Evolutionary conservation across 2,329 filamentous ascomycete species (phyloP).

Genomic region (Diaporthe sp.): DNA sequence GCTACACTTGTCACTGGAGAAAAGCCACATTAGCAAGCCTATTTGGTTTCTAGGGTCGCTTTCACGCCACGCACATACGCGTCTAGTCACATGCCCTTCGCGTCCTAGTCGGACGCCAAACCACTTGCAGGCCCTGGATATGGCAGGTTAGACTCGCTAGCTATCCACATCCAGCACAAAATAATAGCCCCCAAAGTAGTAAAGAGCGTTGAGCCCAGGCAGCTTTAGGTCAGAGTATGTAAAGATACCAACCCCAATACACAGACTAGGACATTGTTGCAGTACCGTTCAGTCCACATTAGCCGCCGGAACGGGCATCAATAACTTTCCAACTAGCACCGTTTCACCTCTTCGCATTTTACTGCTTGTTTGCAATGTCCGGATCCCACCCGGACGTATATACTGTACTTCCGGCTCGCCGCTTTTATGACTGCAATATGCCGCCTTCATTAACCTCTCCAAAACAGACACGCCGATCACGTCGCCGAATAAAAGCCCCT

Average conservation of each 20-base stretch:
- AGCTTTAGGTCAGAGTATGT: not conserved
- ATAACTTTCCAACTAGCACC: not conserved
- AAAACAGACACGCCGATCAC: not conserved
- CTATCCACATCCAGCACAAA: not conserved
- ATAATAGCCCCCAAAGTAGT: not conserved
- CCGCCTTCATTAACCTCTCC: not conserved
- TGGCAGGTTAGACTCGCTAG: not conserved
- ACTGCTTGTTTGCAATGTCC: not conserved
- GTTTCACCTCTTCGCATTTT: not conserved
- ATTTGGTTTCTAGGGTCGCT: not conserved
- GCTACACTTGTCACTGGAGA: not conserved
- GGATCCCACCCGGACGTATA: not conserved
- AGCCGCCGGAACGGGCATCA: not conserved
- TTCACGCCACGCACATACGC: not conserved
- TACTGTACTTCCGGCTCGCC: not conserved
- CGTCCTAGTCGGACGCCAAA: not conserved
- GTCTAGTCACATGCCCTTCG: not conserved
- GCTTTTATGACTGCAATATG: constrained; percentile 7
- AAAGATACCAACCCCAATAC: not conserved
- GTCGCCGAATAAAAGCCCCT: constrained; percentile 6
- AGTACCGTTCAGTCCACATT: not conserved
- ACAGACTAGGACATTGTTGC: not conserved
- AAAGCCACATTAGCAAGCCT: not conserved
- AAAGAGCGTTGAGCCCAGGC: not conserved
- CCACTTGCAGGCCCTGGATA: not conserved